Percentiles rank a stretch among this genome's conserved stretches.
These are phyloP conservation scores for Fusarium coffeatum DNA, from an alignment of 2,329 filamentous ascomycete genomes.

Conservation along the genomic window DNA sequence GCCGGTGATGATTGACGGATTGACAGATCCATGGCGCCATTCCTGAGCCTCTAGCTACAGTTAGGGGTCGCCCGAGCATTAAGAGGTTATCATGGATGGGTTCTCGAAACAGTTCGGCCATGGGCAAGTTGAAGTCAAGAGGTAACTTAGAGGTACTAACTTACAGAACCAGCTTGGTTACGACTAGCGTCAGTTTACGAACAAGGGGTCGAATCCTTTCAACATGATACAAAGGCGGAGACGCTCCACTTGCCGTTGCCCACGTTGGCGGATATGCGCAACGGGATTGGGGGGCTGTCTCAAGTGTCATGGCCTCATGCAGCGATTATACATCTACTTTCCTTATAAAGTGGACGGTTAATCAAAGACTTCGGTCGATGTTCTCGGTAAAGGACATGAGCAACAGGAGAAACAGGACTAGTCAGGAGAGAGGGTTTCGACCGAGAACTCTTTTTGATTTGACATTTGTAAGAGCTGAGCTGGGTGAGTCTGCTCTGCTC, in stretches of 20 bases:
- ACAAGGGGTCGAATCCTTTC: constrained; percentile 8
- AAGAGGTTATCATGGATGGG: not conserved
- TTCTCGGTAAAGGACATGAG: constrained; percentile 29
- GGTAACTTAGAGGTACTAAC: not conserved
- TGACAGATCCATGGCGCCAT: not conserved
- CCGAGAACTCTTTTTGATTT: constrained; percentile 30
- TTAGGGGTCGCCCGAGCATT: constrained; percentile 20
- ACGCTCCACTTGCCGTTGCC: constrained; percentile 33
- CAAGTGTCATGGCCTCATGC: constrained; percentile 13
- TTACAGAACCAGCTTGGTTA: not conserved
- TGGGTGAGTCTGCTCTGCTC: not conserved
- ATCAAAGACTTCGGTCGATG: constrained; percentile 34
- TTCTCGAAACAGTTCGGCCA: constrained; percentile 18
- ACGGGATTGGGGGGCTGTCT: constrained; percentile 35
- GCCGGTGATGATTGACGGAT: constrained; percentile 3
- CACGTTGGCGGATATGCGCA: constrained; percentile 36
- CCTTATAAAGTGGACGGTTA: constrained; percentile 13
- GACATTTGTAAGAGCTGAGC: not conserved
- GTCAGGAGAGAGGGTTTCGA: constrained; percentile 15
- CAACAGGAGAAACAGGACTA: constrained; percentile 15
- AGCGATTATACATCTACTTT: constrained; percentile 3
- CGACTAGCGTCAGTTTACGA: constrained; percentile 15
- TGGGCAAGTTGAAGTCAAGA: constrained; percentile 4
- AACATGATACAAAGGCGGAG: constrained; percentile 21
- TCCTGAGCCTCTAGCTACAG: constrained; percentile 1